Conservation (phyloP, 371 early-diverging fungal genomes). For the Mortierella sp. region DNA sequence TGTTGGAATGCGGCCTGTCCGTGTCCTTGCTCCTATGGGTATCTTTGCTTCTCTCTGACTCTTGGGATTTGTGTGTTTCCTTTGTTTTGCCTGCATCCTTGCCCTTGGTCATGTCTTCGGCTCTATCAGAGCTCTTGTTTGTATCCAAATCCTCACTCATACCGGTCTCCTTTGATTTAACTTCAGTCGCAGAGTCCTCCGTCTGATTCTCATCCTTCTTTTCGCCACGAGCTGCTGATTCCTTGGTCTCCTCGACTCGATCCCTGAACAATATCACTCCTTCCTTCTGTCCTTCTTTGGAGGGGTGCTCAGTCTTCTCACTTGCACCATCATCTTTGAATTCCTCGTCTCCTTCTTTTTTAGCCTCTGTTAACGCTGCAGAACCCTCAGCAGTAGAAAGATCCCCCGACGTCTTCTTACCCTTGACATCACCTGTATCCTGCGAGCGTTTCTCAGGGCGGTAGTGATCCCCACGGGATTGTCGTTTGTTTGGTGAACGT, state of each 20-base stretch:
- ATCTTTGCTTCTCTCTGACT: no score
- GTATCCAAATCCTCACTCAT: no score
- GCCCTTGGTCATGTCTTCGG: slow-evolving; percentile 4
- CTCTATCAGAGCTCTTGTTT: no score
- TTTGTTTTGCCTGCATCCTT: slow-evolving; percentile 4
- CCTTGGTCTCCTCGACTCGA: no score
- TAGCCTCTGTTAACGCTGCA: no score
- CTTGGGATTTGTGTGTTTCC: no score
- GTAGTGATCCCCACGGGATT: slow-evolving; percentile 21
- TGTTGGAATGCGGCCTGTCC: no score
- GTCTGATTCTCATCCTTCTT: no score
- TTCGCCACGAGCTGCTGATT: no score
- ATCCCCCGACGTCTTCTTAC: slow-evolving; percentile 9
- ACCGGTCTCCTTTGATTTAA: neutral
- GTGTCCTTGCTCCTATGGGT: no score
- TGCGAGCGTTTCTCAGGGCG: slow-evolving; percentile 17
- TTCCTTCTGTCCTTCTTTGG: neutral
- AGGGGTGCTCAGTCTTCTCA: neutral
- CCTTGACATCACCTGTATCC: slow-evolving; percentile 4
- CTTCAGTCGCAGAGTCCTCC: neutral
- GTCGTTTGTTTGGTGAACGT: slow-evolving; percentile 15
- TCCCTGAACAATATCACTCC: neutral
- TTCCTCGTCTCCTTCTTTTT: neutral
- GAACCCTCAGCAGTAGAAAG: no score
- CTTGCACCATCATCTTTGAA: no score